These are phyloP conservation scores for Steccherinum ochraceum DNA, from an alignment of 768 basidiomycete species.

Conservation along the genomic window DNA sequence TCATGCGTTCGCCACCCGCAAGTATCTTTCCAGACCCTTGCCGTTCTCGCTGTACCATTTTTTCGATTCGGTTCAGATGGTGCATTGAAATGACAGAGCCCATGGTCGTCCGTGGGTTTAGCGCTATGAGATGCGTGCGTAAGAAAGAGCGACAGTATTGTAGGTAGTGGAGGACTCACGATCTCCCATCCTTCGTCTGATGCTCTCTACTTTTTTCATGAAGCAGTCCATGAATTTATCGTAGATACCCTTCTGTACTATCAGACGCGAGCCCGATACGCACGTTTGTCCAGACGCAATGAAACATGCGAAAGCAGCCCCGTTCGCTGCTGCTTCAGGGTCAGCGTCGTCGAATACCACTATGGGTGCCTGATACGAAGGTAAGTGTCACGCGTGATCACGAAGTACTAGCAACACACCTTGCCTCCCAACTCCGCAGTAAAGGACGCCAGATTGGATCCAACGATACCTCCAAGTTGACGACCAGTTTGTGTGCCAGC, in stretches of 20 bases:
- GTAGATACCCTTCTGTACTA: constrained; percentile 67
- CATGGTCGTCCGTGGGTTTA: constrained; percentile 68
- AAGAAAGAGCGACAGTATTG: background rate
- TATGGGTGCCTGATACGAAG: constrained; percentile 57
- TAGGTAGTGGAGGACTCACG: constrained; percentile 34
- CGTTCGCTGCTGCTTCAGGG: constrained; percentile 68
- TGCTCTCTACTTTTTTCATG: constrained; percentile 54
- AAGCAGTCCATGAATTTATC: constrained; percentile 59
- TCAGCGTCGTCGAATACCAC: constrained; percentile 78
- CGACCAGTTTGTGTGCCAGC: constrained; percentile 77
- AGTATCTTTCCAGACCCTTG: constrained; percentile 40
- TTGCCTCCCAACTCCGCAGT: constrained; percentile 88
- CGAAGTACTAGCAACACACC: too few relatives aligned
- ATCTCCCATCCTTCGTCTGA: constrained; percentile 67
- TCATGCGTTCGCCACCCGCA: constrained; percentile 62
- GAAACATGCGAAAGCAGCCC: constrained; percentile 78
- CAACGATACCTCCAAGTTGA: constrained; percentile 66
- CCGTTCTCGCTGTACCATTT: constrained; percentile 41
- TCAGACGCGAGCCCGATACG: constrained; percentile 83
- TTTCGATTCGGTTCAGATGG: constrained; percentile 61
- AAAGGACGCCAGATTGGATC: constrained; percentile 64
- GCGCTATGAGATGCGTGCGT: constrained; percentile 37
- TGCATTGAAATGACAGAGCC: constrained; percentile 68
- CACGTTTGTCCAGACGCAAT: constrained; percentile 88
- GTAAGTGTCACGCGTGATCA: too few relatives aligned